phyloP scores from a whole-genome alignment of 768 basidiomycete species.

The Crepidotus variabilis region DNA sequence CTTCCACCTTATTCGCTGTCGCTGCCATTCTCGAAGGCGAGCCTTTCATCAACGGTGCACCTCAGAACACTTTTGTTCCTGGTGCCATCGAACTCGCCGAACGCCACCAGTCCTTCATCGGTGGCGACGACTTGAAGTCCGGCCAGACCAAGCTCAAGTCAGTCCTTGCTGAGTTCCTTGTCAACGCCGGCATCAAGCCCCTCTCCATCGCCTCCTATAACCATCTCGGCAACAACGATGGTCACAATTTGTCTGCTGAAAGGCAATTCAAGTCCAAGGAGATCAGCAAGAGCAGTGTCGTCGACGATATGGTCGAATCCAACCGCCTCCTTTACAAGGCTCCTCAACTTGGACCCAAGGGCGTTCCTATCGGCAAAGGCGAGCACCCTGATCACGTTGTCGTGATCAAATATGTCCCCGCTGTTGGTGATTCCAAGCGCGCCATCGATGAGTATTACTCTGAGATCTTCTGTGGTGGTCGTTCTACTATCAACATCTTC shows the following conservation, averaged over 20 bases:
- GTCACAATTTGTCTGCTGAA: slow-evolving; percentile 85
- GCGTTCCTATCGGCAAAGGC: slow-evolving; percentile 62
- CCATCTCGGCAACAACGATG: slow-evolving; percentile 98
- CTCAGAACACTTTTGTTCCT: slow-evolving; percentile 98
- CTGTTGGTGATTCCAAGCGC: slow-evolving; percentile 95
- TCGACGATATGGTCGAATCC: slow-evolving; percentile 96
- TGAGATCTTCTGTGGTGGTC: slow-evolving; percentile 95
- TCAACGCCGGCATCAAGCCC: slow-evolving; percentile 98
- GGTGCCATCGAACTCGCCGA: slow-evolving; percentile 93
- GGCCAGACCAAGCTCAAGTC: slow-evolving; percentile 98
- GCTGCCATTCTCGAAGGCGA: slow-evolving; percentile 93
- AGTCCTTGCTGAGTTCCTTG: slow-evolving; percentile 96
- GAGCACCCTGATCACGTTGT: slow-evolving; percentile 98
- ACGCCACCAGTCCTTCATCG: slow-evolving; percentile 86
- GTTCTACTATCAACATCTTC: slow-evolving; percentile 94
- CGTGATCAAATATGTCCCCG: slow-evolving; percentile 95
- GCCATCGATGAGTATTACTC: slow-evolving; percentile 99
- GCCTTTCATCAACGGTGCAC: slow-evolving; percentile 96
- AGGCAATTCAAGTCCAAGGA: slow-evolving; percentile 98
- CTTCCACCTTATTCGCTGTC: slow-evolving; percentile 93
- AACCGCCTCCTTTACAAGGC: slow-evolving; percentile 91
- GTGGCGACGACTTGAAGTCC: slow-evolving; percentile 96
- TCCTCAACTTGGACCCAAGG: slow-evolving; percentile 50
- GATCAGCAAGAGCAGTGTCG: slow-evolving; percentile 95
- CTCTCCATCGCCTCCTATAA: slow-evolving; percentile 97